Base-by-base conservation (phyloP, 257 asterid genomes). In the Mentha longifolia region DNA sequence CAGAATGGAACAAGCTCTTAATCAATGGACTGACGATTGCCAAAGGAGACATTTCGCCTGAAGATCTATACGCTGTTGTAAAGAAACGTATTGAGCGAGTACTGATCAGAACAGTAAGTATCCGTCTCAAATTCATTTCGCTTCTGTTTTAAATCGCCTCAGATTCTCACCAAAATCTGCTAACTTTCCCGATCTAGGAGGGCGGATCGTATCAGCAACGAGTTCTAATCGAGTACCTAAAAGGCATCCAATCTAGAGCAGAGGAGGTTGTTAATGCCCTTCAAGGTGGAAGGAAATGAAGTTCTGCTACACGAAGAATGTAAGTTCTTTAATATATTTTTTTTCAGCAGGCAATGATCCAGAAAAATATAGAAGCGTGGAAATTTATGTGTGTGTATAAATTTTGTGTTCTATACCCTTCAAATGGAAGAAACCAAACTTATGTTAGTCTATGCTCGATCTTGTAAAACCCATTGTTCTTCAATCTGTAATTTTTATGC, bases 201-300 rank as follows among this genome's bases (percentile, higher is more conserved):
- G 97, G 96, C 52, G 99, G 99, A 74, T 94, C 99, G 0, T 94
- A 91, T 78, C 93, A 88, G 81, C 99, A 94, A 74, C 96, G 99
- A 7, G 72, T 94, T 77, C 97, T 91, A 13, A 83, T 84, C 9
- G 99, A 91, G 87, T 94, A 89, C 74, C 90, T 94, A 37, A 94
- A 91, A 79, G 97, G 99, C 82, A 91, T 94, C 74, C 93, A 85
- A 70, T 77, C 89, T 54, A 82, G 97, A 82, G 90, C 76, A 6
- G 91, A 84, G 62, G 98, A 89, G 68, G 47, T 88, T 66, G 90
- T 83, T 17, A 65, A 67, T 64, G 85, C 76, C 43, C 98, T 91
- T 76, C 82, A 74, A 73, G 91, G 89, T 37, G 84, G 80, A 37
- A 71, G 55, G 33, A 31, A n/a, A 4, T 16, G 16, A 47, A 46